Base-by-base conservation (phyloP, 2,329 filamentous ascomycete species). In the Microcyclospora tardicrescens region DNA sequence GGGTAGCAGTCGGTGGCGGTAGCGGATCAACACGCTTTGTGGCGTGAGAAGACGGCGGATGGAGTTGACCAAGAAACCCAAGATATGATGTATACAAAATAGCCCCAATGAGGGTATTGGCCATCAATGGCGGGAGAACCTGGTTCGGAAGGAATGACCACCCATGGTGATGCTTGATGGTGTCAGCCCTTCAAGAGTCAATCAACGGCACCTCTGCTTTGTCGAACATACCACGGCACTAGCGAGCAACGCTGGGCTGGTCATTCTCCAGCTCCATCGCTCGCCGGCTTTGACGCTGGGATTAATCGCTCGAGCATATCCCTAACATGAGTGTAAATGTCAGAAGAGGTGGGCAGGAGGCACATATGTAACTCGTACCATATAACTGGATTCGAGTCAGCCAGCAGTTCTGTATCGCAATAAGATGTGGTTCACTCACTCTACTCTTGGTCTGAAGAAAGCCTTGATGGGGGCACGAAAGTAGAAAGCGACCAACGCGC, bases 381-480 rank as follows among this genome's bases (percentile, higher is more conserved):
- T 43, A 24, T 43, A 43, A 32, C 42, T 43, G 27, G 12, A 6
- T 28, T 12, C 12, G 13, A 13, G 16, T 41, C 16, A 38, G 34
- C 13, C 19, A 11, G 27, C 16, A 3, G 32, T 8, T 11, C 6
- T 15, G 16, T 16, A 35, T 40, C 43, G 65, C 71, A n/a, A 9
- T 30, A 29, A 12, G 11, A 24, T 19, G 9, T 16, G 12, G 10
- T 14, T 6, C 14, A 69, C 70, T 57, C 86, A 94, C 66, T 95
- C 87, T 46, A 95, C 85, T 42, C 87, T 70, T 1, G 84, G 87
- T 44, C 84, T 76, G 63, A 95, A 93, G 58, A 95, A 95, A 12
- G 86, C 83, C 62, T 94, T 94, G 38, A 86, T 82, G 1, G 87
- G 87, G 0, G 85, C 84, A 40, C 86, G 73, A 57, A 94, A 95